Conservation (phyloP, 352 stramenopile species). For the Phytophthora brassicae region DNA sequence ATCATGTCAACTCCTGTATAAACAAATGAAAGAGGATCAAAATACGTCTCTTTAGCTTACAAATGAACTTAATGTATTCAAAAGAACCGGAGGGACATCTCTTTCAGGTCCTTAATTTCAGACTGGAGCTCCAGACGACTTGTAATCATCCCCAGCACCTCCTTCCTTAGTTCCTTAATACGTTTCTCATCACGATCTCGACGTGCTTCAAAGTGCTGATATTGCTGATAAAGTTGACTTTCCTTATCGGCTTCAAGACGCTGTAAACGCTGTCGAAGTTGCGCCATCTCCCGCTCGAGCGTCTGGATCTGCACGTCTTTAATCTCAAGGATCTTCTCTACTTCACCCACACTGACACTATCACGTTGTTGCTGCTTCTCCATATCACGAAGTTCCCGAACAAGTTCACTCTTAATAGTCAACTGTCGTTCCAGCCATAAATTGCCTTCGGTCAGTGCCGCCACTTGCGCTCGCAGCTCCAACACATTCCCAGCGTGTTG, state of each 20-base stretch:
- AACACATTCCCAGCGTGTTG: conserved; percentile 67
- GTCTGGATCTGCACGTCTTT: conserved; percentile 60
- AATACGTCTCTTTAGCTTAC: neutral
- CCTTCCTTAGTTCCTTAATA: conserved; percentile 53
- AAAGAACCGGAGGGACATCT: conserved; percentile 58
- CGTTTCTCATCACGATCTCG: conserved; percentile 54
- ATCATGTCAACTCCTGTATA: too few species aligned
- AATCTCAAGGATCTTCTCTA: conserved; percentile 50
- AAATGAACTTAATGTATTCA: conserved; percentile 9
- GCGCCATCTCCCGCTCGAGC: conserved; percentile 57
- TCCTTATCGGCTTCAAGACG: conserved; percentile 56
- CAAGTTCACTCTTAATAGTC: conserved; percentile 52
- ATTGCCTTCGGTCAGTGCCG: conserved; percentile 58
- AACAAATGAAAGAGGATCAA: too few species aligned
- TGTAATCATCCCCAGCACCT: conserved; percentile 63
- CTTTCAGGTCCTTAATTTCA: conserved; percentile 58
- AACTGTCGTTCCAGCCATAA: conserved; percentile 65
- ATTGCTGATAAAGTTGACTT: conserved; percentile 58
- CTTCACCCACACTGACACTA: conserved; percentile 36
- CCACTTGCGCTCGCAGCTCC: conserved; percentile 63
- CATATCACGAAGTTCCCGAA: conserved; percentile 53
- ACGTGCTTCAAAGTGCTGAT: conserved; percentile 39
- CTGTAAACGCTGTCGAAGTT: conserved; percentile 43
- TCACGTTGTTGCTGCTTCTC: conserved; percentile 42
- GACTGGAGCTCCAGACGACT: conserved; percentile 52